phyloP scores from a whole-genome alignment of 2,329 filamentous ascomycete genomes.

The Arthroderma sp. region DNA sequence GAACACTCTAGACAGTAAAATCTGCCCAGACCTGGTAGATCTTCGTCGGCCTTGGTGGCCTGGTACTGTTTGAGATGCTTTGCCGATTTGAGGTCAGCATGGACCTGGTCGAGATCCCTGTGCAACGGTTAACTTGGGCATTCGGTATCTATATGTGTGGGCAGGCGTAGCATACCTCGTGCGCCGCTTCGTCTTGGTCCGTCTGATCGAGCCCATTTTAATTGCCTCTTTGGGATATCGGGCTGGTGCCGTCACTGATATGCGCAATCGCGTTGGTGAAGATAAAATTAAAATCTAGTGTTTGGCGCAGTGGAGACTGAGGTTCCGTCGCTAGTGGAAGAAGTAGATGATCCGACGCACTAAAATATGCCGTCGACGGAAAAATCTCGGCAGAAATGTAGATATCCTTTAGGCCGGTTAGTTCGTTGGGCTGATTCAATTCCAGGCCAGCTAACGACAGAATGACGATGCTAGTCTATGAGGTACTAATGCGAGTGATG shows the following conservation, averaged over 20 bases:
- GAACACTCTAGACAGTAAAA: conserved; percentile 88
- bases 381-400: too few relatives aligned
- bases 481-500: too few relatives aligned
- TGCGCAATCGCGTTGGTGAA: too few relatives aligned
- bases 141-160: background rate
- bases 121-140: conserved; percentile 35
- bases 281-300: too few relatives aligned
- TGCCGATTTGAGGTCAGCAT: conserved; percentile 63
- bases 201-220: conserved; percentile 52
- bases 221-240: conserved; percentile 12
- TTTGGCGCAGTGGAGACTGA: too few relatives aligned
- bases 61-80: conserved; percentile 72
- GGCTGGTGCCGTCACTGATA: background rate
- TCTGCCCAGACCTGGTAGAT: conserved; percentile 72
- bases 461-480: too few relatives aligned
- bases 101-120: conserved; percentile 87
- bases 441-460: too few relatives aligned
- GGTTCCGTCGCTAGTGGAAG: too few relatives aligned
- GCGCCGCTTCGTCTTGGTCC: conserved; percentile 61
- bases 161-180: conserved; percentile 40
- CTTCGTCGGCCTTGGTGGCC: conserved; percentile 65
- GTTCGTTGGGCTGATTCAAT: too few relatives aligned
- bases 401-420: too few relatives aligned
- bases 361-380: too few relatives aligned
- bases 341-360: too few relatives aligned